phyloP scores from a whole-genome alignment of 352 stramenopile genomes.

The Globisporangium ultimum region DNA sequence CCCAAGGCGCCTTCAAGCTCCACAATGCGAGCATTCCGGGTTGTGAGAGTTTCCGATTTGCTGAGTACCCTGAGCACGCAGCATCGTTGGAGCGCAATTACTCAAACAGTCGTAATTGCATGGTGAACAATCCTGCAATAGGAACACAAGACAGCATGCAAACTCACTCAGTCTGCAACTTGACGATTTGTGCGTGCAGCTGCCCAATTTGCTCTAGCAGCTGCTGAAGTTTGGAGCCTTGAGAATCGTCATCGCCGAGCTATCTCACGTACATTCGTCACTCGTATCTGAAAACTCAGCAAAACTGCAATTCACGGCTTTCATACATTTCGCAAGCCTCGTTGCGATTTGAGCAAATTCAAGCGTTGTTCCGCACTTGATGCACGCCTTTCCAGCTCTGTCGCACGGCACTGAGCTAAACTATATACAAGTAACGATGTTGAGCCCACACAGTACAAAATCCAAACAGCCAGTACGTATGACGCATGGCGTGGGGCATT shows the following conservation, averaged over 20 bases:
- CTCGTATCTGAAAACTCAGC: no score
- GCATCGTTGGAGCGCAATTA: no score
- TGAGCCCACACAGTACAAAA: not conserved
- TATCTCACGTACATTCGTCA: no score
- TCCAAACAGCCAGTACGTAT: no score
- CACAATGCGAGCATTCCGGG: constrained; percentile 9
- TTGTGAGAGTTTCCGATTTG: not conserved
- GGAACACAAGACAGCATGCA: not conserved
- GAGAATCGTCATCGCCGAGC: not conserved
- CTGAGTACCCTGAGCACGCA: constrained; percentile 7
- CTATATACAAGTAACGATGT: not conserved
- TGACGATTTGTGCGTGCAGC: constrained; percentile 17
- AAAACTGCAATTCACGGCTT: not conserved
- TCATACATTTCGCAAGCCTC: not conserved
- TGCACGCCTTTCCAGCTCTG: constrained; percentile 15
- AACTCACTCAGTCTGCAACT: constrained; percentile 16
- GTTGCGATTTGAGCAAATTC: not conserved
- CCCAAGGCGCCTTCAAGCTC: constrained; percentile 20
- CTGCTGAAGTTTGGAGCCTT: constrained; percentile 9
- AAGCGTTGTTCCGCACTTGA: constrained; percentile 14
- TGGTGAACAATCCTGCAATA: no score
- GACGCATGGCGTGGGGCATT: no score
- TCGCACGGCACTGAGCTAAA: constrained; percentile 12
- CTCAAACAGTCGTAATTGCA: no score
- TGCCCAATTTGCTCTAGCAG: constrained; percentile 26